Evolutionary conservation across 495 filamentous ascomycete species (phyloP).

Genomic region (Staphylotrichum tortipilum): DNA sequence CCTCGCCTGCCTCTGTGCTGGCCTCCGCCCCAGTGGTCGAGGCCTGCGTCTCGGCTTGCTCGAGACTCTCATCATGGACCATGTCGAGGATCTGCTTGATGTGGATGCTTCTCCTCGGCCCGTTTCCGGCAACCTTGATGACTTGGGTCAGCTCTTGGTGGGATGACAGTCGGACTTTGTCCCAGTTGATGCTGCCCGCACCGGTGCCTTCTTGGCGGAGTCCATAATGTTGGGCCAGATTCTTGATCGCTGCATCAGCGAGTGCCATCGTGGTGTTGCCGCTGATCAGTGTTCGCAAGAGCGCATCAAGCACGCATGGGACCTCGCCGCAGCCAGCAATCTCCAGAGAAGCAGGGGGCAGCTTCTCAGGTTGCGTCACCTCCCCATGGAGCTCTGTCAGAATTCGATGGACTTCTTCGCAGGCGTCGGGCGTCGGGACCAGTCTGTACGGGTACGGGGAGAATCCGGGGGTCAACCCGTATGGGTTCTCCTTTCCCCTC

Average conservation of each 20-base stretch:
- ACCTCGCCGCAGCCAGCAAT: conserved; percentile 90
- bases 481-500: conserved; percentile 34
- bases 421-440: conserved; percentile 63
- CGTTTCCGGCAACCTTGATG: conserved; percentile 65
- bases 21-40: background rate
- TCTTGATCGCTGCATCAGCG: conserved; percentile 60
- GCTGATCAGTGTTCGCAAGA: conserved; percentile 74
- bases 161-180: conserved; percentile 60
- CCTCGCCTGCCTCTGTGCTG: background rate
- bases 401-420: conserved; percentile 62
- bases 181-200: conserved; percentile 78
- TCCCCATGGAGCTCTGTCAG: conserved; percentile 60
- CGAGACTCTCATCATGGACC: conserved; percentile 61
- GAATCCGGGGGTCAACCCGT: conserved; percentile 39
- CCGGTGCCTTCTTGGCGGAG: conserved; percentile 29
- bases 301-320: conserved; percentile 79
- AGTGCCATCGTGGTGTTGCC: conserved; percentile 62
- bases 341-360: conserved; percentile 68
- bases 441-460: conserved; percentile 62
- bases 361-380: conserved; percentile 53
- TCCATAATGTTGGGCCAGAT: conserved; percentile 63
- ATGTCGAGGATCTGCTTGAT: conserved; percentile 77
- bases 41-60: conserved; percentile 8
- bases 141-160: conserved; percentile 58
- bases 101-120: conserved; percentile 56